These are phyloP conservation scores for Picea mariana DNA, from an alignment of 83 land plant species.

Conservation along the genomic window DNA sequence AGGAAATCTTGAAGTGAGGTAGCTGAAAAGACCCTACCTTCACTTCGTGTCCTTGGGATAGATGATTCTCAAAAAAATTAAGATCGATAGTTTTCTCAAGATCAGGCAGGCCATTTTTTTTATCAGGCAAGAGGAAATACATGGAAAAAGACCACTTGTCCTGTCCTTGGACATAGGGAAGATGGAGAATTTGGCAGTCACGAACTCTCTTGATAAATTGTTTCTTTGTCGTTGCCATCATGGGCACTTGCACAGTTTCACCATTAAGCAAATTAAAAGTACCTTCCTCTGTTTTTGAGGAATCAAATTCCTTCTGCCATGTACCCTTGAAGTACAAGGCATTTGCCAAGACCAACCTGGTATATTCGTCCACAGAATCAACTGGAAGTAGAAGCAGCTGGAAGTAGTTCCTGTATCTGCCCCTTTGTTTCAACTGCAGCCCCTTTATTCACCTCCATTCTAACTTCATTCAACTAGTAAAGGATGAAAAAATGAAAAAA, in stretches of 20 bases:
- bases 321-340: conserved; percentile 76
- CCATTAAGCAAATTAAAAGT: conserved; percentile 67
- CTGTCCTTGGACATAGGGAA: conserved; percentile 12
- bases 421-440: conserved; percentile 59
- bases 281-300: conserved; percentile 42
- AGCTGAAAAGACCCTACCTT: conserved; percentile 54
- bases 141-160: conserved; percentile 3
- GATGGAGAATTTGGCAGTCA: conserved; percentile 8
- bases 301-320: conserved; percentile 69
- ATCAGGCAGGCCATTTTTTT: conserved; percentile 50
- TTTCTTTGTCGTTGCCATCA: conserved; percentile 10
- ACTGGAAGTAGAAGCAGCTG: too few species aligned
- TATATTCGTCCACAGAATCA: conserved; percentile 54
- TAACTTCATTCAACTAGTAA: conserved; percentile 19
- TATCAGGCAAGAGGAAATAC: conserved; percentile 26
- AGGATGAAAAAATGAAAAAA: conserved; percentile 36
- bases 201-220: neutral
- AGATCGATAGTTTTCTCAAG: conserved; percentile 44
- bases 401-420: conserved; percentile 78
- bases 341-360: conserved; percentile 68
- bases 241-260: conserved; percentile 19
- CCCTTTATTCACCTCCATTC: conserved; percentile 68
- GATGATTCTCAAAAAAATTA: conserved; percentile 37
- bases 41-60: conserved; percentile 27
- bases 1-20: conserved; percentile 78